Percentiles rank a stretch among this genome's conserved stretches.
Evolutionary conservation across 2,329 filamentous ascomycete genomes (phyloP).

Genomic region (Talaromyces amestolkiae): DNA sequence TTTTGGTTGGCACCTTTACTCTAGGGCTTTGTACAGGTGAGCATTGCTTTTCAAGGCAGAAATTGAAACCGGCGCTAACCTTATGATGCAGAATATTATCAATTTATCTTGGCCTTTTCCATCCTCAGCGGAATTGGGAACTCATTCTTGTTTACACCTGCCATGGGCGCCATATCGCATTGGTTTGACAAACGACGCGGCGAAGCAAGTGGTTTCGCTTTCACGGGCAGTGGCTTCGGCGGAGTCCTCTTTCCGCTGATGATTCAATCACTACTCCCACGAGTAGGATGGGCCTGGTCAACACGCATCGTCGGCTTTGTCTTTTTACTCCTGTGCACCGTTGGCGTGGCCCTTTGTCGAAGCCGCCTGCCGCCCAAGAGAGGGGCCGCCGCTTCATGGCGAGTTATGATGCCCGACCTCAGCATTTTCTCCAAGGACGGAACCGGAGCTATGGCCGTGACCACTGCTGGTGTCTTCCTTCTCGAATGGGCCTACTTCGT

Average conservation of each 20-base stretch:
- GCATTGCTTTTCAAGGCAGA: not conserved
- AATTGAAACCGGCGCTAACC: not conserved
- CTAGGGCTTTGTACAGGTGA: slow-evolving; percentile 7
- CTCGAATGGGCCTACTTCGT: slow-evolving; percentile 39
- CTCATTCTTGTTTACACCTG: slow-evolving; percentile 32
- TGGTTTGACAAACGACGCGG: slow-evolving; percentile 35
- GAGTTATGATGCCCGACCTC: slow-evolving; percentile 4
- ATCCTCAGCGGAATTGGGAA: slow-evolving; percentile 35
- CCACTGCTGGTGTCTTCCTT: slow-evolving; percentile 33
- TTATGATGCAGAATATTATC: slow-evolving; percentile 32
- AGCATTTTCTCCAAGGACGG: slow-evolving; percentile 7
- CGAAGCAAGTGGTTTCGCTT: slow-evolving; percentile 35
- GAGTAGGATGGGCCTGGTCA: slow-evolving; percentile 33
- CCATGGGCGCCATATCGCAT: slow-evolving; percentile 32
- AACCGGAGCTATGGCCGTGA: slow-evolving; percentile 21
- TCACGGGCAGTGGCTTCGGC: slow-evolving; percentile 35
- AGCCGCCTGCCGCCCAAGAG: slow-evolving; percentile 26
- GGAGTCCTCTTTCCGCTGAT: slow-evolving; percentile 38
- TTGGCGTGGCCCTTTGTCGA: slow-evolving; percentile 25
- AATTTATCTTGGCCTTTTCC: slow-evolving; percentile 38
- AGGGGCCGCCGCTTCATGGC: not conserved
- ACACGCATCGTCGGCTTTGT: slow-evolving; percentile 32
- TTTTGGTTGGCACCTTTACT: slow-evolving; percentile 26
- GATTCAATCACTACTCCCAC: slow-evolving; percentile 28
- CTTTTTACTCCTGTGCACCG: slow-evolving; percentile 22